Percentiles rank a stretch among this genome's conserved stretches.
phyloP scores from a whole-genome alignment of 2,329 filamentous ascomycete species.

The Conoideocrella luteorostrata region DNA sequence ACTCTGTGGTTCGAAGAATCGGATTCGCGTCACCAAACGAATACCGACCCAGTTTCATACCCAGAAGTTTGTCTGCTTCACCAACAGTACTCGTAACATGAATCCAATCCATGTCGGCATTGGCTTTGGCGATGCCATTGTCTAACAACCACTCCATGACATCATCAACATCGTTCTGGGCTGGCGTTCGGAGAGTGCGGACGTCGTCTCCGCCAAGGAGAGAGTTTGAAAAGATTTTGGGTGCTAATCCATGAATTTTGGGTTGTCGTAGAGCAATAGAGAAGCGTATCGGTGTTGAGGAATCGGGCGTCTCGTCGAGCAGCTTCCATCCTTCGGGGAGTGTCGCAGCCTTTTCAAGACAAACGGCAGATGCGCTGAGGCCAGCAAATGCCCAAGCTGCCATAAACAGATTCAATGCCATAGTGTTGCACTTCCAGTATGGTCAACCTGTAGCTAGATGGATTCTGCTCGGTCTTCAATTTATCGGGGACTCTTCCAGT shows the following conservation, averaged over 20 bases:
- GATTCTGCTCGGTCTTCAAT: neutral
- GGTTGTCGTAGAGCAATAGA: conserved; percentile 28
- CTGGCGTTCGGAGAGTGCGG: conserved; percentile 28
- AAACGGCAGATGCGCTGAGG: conserved; percentile 16
- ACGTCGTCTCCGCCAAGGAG: conserved; percentile 33
- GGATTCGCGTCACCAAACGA: conserved; percentile 29
- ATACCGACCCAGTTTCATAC: conserved; percentile 35
- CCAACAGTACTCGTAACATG: conserved; percentile 34
- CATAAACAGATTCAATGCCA: conserved; percentile 12
- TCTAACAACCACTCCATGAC: conserved; percentile 37
- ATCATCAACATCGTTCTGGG: conserved; percentile 23
- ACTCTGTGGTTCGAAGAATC: conserved; percentile 37
- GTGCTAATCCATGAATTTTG: conserved; percentile 18
- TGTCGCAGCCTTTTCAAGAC: conserved; percentile 20
- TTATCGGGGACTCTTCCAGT: neutral
- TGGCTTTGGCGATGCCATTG: conserved; percentile 27
- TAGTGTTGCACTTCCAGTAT: conserved; percentile 2
- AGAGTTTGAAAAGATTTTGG: conserved; percentile 15
- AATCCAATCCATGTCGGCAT: conserved; percentile 33
- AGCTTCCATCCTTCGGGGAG: conserved; percentile 26
- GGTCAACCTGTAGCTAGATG: neutral
- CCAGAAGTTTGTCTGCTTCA: conserved; percentile 33
- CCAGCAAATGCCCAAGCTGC: conserved; percentile 16
- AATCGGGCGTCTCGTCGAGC: conserved; percentile 15
- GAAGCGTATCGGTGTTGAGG: conserved; percentile 20